Base-by-base conservation (phyloP, 1,139 yeast genomes). In the Taphrina populina region DNA sequence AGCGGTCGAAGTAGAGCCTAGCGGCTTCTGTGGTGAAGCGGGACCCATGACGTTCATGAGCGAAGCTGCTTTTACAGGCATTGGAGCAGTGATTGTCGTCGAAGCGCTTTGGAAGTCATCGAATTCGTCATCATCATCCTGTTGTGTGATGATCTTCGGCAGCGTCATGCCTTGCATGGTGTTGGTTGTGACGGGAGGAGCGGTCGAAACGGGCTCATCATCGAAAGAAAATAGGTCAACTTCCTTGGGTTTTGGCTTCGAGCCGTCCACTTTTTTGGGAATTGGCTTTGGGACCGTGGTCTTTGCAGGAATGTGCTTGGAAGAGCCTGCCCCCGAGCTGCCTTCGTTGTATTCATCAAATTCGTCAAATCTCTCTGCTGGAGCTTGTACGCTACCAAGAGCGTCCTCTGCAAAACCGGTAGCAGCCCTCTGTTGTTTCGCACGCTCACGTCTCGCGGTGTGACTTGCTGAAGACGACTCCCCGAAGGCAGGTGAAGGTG, bases 71-170 rank as follows among this genome's bases (percentile, higher is more conserved):
- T 49, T 49, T 21, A 33, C 40, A 3, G 54, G 54, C 24, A 39
- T 37, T 57, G 72, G 41, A 57, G 61, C 26, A 10, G 64, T 58
- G 11, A 61, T 24, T 3, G 66, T 57, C 1, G 70, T 65, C 4
- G 72, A 65, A 3, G 96, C 95, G 55, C 86, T 81, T 70, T 90
- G 96, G 77, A 90, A 90, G 64, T 92, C 97, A 62, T 87, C 95
- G 70, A 90, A 90, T 39, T 90, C 97, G 64, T 88, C 96, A 62
- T 84, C 95, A 27, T 60, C 60, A 37, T 59, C 56, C 5, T 55
- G 58, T 41, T 35, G 65, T 52, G 47, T 62, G 59, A 58, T 60
- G 60, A 63, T 57, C 62, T 15, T 45, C 13, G 45, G 46, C 26
- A 40, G 21, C 11, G 51, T 13, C 19, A 17, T 41, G 5, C 62